phyloP scores from a whole-genome alignment of 208 protist species.

The Leishmania turanica region DNA sequence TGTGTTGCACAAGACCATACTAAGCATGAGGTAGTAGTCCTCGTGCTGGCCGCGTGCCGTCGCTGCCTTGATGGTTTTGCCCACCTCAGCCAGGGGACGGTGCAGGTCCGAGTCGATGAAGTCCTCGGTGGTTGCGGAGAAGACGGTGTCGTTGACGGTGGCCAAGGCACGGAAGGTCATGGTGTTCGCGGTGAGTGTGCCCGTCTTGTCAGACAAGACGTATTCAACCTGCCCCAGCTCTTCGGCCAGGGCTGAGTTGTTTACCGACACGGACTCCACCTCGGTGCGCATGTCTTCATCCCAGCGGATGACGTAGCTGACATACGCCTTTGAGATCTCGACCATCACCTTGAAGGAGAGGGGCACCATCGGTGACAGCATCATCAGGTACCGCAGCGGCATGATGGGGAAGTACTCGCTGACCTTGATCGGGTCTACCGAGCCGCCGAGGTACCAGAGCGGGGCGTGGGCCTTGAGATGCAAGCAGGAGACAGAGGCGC shows the following conservation, averaged over 20 bases:
- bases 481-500: slow-evolving; percentile 58
- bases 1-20: slow-evolving; percentile 74
- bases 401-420: slow-evolving; percentile 74
- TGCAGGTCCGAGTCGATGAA: slow-evolving; percentile 2
- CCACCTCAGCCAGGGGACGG: slow-evolving; percentile 10
- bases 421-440: slow-evolving; percentile 19
- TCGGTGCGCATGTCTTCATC: slow-evolving; percentile 81
- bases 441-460: slow-evolving; percentile 69
- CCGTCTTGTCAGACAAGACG: slow-evolving; percentile 94
- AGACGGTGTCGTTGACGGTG: slow-evolving; percentile 34
- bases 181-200: slow-evolving; percentile 92
- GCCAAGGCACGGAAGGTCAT: slow-evolving; percentile 75
- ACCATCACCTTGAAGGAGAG: slow-evolving; percentile 96
- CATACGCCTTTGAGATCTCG: slow-evolving; percentile 91
- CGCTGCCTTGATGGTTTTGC: slow-evolving; percentile 4
- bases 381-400: slow-evolving; percentile 89
- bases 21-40: slow-evolving; percentile 44
- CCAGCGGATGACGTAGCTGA: slow-evolving; percentile 87
- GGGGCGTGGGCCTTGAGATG: slow-evolving; percentile 29
- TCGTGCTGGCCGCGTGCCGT: slow-evolving; percentile 6
- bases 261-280: slow-evolving; percentile 47
- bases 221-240: slow-evolving; percentile 94
- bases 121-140: slow-evolving; percentile 24
- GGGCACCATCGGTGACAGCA: slow-evolving; percentile 95
- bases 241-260: slow-evolving; percentile 91